Conservation (phyloP, 805 yeast genomes). For the Candida odintsovae region DNA sequence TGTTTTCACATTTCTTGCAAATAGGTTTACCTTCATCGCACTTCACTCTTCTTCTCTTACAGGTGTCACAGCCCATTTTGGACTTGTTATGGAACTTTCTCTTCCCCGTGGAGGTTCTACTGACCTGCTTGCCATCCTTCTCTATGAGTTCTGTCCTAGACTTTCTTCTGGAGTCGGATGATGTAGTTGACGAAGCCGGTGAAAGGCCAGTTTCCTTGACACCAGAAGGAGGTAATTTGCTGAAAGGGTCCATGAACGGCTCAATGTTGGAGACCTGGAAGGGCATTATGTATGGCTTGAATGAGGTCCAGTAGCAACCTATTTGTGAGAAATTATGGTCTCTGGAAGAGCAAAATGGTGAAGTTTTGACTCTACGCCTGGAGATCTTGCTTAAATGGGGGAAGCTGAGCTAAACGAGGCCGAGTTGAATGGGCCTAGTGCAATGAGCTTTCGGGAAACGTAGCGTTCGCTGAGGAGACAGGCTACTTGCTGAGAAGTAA, state of each 20-base stretch:
- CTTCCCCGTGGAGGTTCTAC: conserved; percentile 54
- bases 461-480: background rate
- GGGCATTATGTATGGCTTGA: background rate
- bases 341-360: background rate
- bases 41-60: conserved; percentile 85
- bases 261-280: conserved; percentile 7
- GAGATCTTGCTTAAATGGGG: background rate
- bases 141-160: conserved; percentile 22
- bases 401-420: conserved; percentile 1
- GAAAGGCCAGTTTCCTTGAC: background rate
- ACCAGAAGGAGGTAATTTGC: background rate
- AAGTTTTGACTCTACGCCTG: background rate
- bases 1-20: conserved; percentile 73
- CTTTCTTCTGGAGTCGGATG: background rate
- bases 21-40: conserved; percentile 84
- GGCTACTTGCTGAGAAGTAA: background rate
- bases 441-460: background rate
- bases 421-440: conserved; percentile 16
- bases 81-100: conserved; percentile 88
- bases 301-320: background rate
- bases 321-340: background rate
- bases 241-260: conserved; percentile 9
- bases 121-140: conserved; percentile 34
- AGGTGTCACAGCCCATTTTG: conserved; percentile 82
- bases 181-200: conserved; percentile 1